Evolutionary conservation across 2,329 filamentous ascomycete genomes (phyloP).

Genomic region (Fusarium sp.): DNA sequence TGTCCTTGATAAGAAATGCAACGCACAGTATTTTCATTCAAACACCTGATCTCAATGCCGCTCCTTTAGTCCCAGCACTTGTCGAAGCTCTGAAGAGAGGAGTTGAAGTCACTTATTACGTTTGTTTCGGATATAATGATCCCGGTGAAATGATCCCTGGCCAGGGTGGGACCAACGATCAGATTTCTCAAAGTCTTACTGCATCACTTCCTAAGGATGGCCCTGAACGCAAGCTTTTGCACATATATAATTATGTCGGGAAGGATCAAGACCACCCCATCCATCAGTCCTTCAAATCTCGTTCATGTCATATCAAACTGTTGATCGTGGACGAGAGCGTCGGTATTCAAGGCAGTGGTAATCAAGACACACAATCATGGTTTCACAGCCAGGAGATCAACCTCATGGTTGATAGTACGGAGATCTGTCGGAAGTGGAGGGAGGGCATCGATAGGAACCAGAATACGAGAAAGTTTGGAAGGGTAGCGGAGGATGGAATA

Average conservation of each 20-base stretch:
- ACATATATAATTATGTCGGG: conserved; percentile 78
- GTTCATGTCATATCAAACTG: conserved; percentile 82
- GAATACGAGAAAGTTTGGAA: conserved; percentile 73
- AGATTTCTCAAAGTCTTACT: conserved; percentile 73
- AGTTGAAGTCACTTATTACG: conserved; percentile 75
- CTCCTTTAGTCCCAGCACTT: conserved; percentile 74
- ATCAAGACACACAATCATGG: conserved; percentile 85
- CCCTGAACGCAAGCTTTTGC: conserved; percentile 55
- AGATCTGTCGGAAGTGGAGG: conserved; percentile 73
- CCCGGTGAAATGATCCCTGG: conserved; percentile 80
- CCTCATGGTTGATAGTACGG: conserved; percentile 75
- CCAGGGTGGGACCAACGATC: conserved; percentile 82
- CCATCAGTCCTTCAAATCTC: conserved; percentile 72
- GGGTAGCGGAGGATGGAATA: conserved; percentile 42
- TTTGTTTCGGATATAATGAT: conserved; percentile 85
- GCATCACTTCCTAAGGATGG: conserved; percentile 63
- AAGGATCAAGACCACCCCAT: conserved; percentile 80
- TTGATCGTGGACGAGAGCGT: conserved; percentile 78
- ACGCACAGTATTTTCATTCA: conserved; percentile 78
- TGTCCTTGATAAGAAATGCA: conserved; percentile 77
- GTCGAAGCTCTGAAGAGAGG: conserved; percentile 75
- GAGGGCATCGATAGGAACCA: conserved; percentile 74
- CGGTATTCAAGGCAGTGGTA: conserved; percentile 80
- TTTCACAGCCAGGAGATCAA: conserved; percentile 85
- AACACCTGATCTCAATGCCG: conserved; percentile 81